A percentile compares a stretch with the other conserved stretches of the same genome.
phyloP scores from a whole-genome alignment of 1,139 yeast genomes.

The Scheffersomyces stambukii region DNA sequence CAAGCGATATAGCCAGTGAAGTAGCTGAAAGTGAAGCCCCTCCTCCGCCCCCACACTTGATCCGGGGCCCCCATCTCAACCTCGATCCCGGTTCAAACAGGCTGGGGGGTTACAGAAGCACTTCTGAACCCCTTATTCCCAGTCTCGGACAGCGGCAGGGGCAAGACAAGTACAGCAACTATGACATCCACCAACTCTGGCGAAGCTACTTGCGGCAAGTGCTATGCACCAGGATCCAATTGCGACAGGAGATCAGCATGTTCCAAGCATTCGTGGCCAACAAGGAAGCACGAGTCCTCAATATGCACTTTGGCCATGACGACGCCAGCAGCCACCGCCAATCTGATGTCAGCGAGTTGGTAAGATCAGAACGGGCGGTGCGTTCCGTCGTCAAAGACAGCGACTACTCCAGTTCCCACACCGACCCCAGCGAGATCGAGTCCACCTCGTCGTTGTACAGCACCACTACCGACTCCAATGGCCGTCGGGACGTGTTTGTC shows the following conservation, averaged over 20 bases:
- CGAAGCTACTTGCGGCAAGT: slow-evolving; percentile 32
- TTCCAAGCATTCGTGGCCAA: slow-evolving; percentile 27
- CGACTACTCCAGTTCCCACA: not conserved
- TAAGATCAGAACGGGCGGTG: not conserved
- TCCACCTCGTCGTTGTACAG: not conserved
- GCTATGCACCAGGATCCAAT: slow-evolving; percentile 33
- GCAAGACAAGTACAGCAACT: not conserved
- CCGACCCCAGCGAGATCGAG: not conserved
- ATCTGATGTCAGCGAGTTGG: too few species aligned
- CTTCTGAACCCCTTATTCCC: too few species aligned
- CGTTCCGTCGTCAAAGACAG: not conserved
- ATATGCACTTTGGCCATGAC: slow-evolving; percentile 19
- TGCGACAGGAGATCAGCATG: slow-evolving; percentile 39
- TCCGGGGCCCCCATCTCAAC: slow-evolving; percentile 21
- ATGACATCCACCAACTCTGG: slow-evolving; percentile 30
- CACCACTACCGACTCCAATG: not conserved
- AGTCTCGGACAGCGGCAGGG: not conserved
- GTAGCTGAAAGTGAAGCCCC: slow-evolving; percentile 21
- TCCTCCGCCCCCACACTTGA: slow-evolving; percentile 27
- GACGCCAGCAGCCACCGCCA: slow-evolving; percentile 18
- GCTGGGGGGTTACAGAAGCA: too few species aligned
- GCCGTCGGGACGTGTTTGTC: not conserved
- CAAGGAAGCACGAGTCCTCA: slow-evolving; percentile 8
- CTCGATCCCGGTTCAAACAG: not conserved
- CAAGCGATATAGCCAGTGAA: slow-evolving; percentile 12